Base-by-base conservation (phyloP, 495 filamentous ascomycete genomes). In the Lasiosphaeris hirsuta region DNA sequence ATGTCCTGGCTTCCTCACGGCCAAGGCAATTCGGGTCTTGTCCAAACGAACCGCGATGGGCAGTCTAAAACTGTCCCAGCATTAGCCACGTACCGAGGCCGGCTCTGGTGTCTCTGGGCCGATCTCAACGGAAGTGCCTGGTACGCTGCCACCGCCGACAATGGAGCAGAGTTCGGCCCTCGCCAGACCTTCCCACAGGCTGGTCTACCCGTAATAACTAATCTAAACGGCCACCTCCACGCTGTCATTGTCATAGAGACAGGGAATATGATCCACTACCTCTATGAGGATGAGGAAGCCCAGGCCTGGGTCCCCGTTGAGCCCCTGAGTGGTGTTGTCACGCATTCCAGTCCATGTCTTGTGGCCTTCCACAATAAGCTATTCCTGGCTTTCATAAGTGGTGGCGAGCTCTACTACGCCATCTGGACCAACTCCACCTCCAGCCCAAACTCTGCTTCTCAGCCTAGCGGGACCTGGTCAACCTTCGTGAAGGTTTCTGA, bases 51-150 rank as follows among this genome's bases (percentile, higher is more conserved):
- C 37, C 7, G 15, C n/a, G 19, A 63, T 34, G 61, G 60, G 10
- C 59, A 62, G 43, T 67, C 64, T 5, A 39, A 45, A 5, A 60
- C 66, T 5, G 63, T 63, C 0, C 66, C 68, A 15, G 66, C 66
- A 34, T 43, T 71, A 34, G 58, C 58, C 1, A 57, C 65, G 2
- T 58, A 71, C 23, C 59, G 66, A 36, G 66, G 68, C 7, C 60
- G 62, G 18, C 63, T 71, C 2, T 69, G 63, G 63, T 69, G 65
- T 48, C 42, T 69, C 7, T 71, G 68, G 68, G 54, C 62, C 44
- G 63, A 67, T 48, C 56, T 51, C 7, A 60, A 62, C 8, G 62
- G 59, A 4, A 51, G 50, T 9, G 48, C 64, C 1, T 71, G 65
- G 60, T 69, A 63, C 40, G 59, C 68, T 13, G 11, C 53, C 30